Percentiles rank a stretch among this genome's conserved stretches.
Evolutionary conservation across 805 yeast species (phyloP).

Genomic region (Cyberlindnera xylosilytica): DNA sequence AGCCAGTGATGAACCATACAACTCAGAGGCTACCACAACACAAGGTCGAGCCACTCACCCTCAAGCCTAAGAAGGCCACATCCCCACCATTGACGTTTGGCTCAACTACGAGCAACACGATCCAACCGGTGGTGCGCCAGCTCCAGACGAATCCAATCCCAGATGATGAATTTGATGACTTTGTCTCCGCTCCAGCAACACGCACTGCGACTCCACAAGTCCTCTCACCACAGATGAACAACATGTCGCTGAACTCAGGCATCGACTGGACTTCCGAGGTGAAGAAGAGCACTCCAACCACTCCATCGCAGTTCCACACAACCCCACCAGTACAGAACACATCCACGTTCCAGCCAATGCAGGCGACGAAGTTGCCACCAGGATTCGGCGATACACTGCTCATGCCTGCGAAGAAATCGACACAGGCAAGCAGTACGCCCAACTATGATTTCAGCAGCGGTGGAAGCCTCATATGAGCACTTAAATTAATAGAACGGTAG

Average conservation of each 20-base stretch:
- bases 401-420: conserved; percentile 30
- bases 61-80: conserved; percentile 15
- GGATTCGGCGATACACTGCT: conserved; percentile 37
- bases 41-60: conserved; percentile 20
- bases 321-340: neutral
- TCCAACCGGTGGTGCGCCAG: conserved; percentile 17
- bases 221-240: conserved; percentile 4
- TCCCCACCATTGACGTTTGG: conserved; percentile 14
- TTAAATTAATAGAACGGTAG: too few relatives aligned
- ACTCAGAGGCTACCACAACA: conserved; percentile 1
- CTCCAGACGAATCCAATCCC: conserved; percentile 14
- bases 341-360: conserved; percentile 1
- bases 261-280: conserved; percentile 26
- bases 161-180: conserved; percentile 28
- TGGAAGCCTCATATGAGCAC: conserved; percentile 19
- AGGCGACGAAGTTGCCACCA: conserved; percentile 34
- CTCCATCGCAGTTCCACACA: neutral
- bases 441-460: conserved; percentile 12
- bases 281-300: conserved; percentile 1
- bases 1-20: neutral
- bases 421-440: neutral
- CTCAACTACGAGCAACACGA: conserved; percentile 8
- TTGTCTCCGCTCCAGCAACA: conserved; percentile 31
- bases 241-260: neutral
- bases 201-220: conserved; percentile 16